A percentile compares a stretch with the other conserved stretches of the same genome.
Conservation (phyloP, 805 yeast species). For the Starmerella apicola region DNA sequence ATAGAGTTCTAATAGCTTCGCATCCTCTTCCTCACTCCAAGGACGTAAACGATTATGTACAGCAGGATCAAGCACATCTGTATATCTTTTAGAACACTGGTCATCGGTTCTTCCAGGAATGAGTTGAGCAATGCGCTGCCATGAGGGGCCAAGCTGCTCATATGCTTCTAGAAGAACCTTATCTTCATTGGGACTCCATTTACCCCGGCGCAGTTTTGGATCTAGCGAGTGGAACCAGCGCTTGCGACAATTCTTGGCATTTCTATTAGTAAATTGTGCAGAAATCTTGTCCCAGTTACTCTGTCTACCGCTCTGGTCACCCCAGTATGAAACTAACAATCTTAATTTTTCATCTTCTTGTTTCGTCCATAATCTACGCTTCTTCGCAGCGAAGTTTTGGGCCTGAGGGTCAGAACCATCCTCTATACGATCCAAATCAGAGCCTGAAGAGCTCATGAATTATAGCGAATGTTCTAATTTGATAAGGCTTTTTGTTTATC, state of each 20-base stretch:
- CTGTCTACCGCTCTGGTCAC: constrained; percentile 37
- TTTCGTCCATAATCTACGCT: constrained; percentile 46
- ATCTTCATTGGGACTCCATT: constrained; percentile 80
- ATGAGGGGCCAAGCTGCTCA: constrained; percentile 58
- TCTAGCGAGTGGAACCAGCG: constrained; percentile 80
- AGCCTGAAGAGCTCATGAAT: constrained; percentile 10
- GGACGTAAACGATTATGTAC: constrained; percentile 64
- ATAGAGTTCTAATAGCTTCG: constrained; percentile 52
- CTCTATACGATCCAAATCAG: constrained; percentile 2
- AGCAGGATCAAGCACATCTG: constrained; percentile 75
- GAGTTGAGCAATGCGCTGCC: constrained; percentile 71
- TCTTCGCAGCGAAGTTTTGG: not conserved
- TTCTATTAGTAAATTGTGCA: constrained; percentile 33
- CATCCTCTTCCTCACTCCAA: constrained; percentile 72
- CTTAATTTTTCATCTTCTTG: constrained; percentile 56
- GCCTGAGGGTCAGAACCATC: not conserved
- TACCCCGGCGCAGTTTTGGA: constrained; percentile 70
- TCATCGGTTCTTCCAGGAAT: constrained; percentile 84
- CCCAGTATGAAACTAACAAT: constrained; percentile 29
- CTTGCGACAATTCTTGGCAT: constrained; percentile 72
- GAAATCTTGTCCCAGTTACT: constrained; percentile 32
- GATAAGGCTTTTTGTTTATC: too few species aligned
- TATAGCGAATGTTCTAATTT: too few species aligned
- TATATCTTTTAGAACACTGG: constrained; percentile 85
- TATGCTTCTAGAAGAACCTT: constrained; percentile 49